phyloP scores from a whole-genome alignment of 1,284 basidiomycete species.

The Wolfiporia cocos region DNA sequence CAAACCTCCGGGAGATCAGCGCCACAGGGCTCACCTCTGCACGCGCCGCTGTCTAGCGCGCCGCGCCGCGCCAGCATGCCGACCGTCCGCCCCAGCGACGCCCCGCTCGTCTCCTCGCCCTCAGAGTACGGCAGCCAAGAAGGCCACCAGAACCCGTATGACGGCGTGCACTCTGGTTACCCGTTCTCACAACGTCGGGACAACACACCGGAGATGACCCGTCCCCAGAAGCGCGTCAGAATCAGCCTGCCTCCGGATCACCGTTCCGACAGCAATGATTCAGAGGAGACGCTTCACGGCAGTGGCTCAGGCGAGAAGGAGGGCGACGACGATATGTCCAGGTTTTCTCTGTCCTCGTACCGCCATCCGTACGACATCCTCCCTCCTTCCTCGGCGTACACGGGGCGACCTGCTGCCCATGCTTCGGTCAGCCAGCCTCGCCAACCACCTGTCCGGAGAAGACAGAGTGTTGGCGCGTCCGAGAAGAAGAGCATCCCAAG shows the following conservation, averaged over 20 bases:
- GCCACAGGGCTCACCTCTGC: neutral
- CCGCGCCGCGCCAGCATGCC: neutral
- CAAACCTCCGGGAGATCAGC: too few species aligned
- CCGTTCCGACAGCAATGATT: neutral
- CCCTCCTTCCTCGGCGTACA: conserved; percentile 30
- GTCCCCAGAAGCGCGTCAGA: neutral
- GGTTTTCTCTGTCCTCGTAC: conserved; percentile 46
- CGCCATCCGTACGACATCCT: conserved; percentile 56
- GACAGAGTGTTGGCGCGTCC: too few species aligned
- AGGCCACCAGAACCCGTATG: neutral
- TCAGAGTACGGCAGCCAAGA: neutral
- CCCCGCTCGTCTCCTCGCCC: neutral
- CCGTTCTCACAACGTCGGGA: neutral
- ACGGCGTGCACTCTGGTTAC: neutral
- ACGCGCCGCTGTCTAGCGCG: too few species aligned
- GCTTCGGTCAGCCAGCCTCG: neutral
- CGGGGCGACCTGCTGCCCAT: neutral
- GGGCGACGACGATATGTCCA: conserved; percentile 20
- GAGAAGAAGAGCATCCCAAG: too few species aligned
- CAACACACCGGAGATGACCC: too few species aligned
- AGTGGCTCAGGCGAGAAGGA: neutral
- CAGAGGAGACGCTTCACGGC: neutral
- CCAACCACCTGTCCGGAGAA: too few species aligned
- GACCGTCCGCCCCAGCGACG: neutral
- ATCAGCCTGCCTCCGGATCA: neutral